Conservation (phyloP, 495 filamentous ascomycete genomes). For the Xylaria nigripes region DNA sequence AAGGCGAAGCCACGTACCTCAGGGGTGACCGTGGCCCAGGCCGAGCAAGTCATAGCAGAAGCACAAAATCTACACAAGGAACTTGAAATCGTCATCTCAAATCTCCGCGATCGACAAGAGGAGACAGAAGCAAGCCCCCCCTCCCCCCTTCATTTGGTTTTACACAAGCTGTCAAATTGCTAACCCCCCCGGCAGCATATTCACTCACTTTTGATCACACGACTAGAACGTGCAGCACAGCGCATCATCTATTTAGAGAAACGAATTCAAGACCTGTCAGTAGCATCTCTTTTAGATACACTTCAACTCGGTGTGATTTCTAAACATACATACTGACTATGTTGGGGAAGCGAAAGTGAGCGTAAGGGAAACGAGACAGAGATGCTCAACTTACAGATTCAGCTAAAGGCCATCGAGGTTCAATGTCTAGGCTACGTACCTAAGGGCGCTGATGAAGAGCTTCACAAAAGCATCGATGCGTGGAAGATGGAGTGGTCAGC, state of each 20-base stretch:
- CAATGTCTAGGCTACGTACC: conserved; percentile 37
- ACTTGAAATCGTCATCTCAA: conserved; percentile 29
- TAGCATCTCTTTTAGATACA: background rate
- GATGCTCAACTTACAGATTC: conserved; percentile 44
- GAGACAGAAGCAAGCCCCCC: conserved; percentile 40
- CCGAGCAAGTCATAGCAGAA: conserved; percentile 29
- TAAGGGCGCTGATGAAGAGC: conserved; percentile 31
- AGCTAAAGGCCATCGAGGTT: conserved; percentile 46
- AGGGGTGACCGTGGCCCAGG: conserved; percentile 19
- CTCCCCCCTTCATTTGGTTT: background rate
- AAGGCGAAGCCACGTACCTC: background rate
- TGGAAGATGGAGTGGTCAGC: conserved; percentile 39
- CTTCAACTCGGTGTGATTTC: background rate
- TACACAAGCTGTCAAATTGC: background rate
- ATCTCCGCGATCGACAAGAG: conserved; percentile 37
- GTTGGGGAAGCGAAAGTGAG: conserved; percentile 27
- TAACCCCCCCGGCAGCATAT: conserved; percentile 36
- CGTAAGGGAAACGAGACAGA: conserved; percentile 33
- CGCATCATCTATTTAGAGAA: conserved; percentile 45
- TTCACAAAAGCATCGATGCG: conserved; percentile 36
- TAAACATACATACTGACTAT: conserved; percentile 9
- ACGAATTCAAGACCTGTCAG: conserved; percentile 40
- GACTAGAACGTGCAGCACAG: conserved; percentile 44
- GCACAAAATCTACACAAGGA: conserved; percentile 34
- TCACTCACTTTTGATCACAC: conserved; percentile 41